phyloP scores from a whole-genome alignment of 2,329 filamentous ascomycete genomes.

The Fusarium solani-melongenae region DNA sequence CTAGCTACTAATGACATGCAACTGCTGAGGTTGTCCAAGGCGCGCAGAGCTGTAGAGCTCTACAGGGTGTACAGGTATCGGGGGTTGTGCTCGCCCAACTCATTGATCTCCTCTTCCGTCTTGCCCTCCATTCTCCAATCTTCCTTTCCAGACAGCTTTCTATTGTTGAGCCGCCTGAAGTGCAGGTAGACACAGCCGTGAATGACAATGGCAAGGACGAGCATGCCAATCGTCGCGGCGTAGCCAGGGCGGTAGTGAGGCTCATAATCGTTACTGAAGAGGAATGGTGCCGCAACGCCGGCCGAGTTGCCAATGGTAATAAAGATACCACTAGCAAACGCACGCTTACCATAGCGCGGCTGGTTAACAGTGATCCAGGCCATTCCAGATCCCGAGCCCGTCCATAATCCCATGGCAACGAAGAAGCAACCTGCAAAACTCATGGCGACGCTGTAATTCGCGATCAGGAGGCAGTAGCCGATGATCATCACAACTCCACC shows the following conservation, averaged over 20 bases:
- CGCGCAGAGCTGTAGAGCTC: background rate
- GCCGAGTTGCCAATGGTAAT: constrained; percentile 9
- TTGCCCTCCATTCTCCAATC: constrained; percentile 10
- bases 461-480: constrained; percentile 4
- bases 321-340: constrained; percentile 7
- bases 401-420: constrained; percentile 5
- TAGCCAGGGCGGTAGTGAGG: constrained; percentile 3
- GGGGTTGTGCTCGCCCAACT: constrained; percentile 1
- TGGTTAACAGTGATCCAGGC: constrained; percentile 9
- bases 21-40: background rate
- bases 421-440: constrained; percentile 9
- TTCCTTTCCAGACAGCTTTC: constrained; percentile 4
- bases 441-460: background rate
- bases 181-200: constrained; percentile 1
- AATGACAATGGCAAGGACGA: constrained; percentile 1
- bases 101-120: constrained; percentile 3
- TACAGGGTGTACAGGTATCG: constrained; percentile 10
- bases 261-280: background rate
- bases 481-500: constrained; percentile 1
- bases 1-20: background rate
- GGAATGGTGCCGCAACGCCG: constrained; percentile 2
- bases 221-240: constrained; percentile 1
- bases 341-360: constrained; percentile 6
- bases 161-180: background rate
- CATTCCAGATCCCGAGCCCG: constrained; percentile 5